Evolutionary conservation across 2,329 filamentous ascomycete genomes (phyloP).

Genomic region (Didymella glomerata): DNA sequence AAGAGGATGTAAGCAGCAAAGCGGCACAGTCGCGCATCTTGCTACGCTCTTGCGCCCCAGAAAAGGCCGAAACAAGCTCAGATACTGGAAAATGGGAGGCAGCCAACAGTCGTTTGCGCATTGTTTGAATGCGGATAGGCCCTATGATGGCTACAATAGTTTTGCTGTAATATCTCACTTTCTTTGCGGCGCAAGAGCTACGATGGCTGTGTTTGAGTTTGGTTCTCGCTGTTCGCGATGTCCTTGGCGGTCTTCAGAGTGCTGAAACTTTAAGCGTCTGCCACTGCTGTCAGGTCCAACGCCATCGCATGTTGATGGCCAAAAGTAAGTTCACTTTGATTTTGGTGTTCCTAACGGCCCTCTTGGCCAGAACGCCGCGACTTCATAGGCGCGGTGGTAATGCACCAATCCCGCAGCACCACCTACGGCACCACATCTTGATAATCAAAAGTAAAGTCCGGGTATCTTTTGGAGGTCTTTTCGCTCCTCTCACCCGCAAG

Average conservation of each 20-base stretch:
- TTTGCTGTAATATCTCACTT: no score
- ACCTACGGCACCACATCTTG: not conserved
- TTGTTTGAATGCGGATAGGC: no score
- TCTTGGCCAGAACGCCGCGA: not conserved
- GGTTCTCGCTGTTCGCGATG: not conserved
- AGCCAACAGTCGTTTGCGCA: no score
- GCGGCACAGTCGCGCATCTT: conserved; percentile 11
- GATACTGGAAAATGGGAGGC: no score
- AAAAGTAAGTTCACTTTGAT: not conserved
- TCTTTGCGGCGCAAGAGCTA: no score
- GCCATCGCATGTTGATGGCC: not conserved
- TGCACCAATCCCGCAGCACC: not conserved
- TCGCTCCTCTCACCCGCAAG: no score
- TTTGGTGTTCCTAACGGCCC: not conserved
- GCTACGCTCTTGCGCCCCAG: not conserved
- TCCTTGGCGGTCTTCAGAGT: not conserved
- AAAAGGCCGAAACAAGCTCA: no score
- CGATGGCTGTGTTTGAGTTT: not conserved
- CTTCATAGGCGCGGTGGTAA: not conserved
- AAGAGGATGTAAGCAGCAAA: conserved; percentile 1
- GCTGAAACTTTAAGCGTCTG: not conserved
- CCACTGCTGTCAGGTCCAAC: not conserved
- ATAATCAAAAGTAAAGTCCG: not conserved
- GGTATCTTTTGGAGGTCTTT: not conserved
- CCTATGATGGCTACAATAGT: no score